Evolutionary conservation across 805 yeast species (phyloP), one percentile per base, ranked within the genome.

Genomic region (Metschnikowia henanensis): DNA sequence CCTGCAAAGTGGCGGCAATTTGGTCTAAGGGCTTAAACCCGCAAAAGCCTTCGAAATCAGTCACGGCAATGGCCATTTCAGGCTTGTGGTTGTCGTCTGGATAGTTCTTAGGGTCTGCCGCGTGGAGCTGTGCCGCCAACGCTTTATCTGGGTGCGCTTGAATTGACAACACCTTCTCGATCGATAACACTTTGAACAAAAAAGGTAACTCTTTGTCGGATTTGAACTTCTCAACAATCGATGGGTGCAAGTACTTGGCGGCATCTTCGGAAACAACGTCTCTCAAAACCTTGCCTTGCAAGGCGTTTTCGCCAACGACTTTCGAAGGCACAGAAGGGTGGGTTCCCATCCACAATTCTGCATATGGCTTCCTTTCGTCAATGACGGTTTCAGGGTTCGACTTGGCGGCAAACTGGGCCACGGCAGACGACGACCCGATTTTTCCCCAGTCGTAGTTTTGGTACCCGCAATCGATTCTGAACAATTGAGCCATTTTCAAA

Each of bases 281-380:
- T 48, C 90, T 75, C 62, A 94, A 75, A 16, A 80, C 74, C 53
- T 76, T 68, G 25, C 83, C 83, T 17, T 52, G 49, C 18, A 54
- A 58, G 5, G 40, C 31, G 7, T 48, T 55, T 25, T 59, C 62
- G 21, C 69, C 77, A 20, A 76, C 75, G 37, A 79, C 76, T 37
- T 66, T 67, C 16, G 96, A 84, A 22, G 98, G 97, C 10, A 86
- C 90, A 35, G 86, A 86, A 41, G 95, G 92, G 63, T 94, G 99
- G 20, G 98, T 90, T 30, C 99, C 99, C 99, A 94, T 94, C 99
- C 99, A 94, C 54, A 94, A 74, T 66, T 94, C 99, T 15, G 99
- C 99, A 61, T 94, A 94, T 9, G 99, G 98, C 59, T 82, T 80
- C 30, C 73, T 41, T 57, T 84, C 91, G 52, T 86, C 88, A 43